Evolutionary conservation across 1,284 basidiomycete species (phyloP).

Genomic region (Psilocybe mexicana): DNA sequence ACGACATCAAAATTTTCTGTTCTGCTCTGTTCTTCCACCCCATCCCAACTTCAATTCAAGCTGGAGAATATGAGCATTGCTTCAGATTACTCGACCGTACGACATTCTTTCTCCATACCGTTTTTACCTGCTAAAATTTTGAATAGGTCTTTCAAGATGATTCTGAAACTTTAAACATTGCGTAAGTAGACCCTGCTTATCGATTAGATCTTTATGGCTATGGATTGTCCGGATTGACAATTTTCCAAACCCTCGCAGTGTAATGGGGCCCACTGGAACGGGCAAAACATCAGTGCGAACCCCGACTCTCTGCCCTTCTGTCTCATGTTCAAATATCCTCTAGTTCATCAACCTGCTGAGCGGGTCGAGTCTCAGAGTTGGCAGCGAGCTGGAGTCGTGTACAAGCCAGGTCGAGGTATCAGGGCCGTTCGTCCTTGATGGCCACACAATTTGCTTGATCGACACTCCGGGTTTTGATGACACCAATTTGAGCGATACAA

Average conservation of each 20-base stretch:
- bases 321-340: not conserved
- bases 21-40: not conserved
- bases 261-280: constrained; percentile 37
- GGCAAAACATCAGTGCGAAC: constrained; percentile 33
- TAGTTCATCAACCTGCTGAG: constrained; percentile 40
- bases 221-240: not conserved
- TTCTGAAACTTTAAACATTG: constrained; percentile 11
- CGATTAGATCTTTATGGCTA: not conserved
- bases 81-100: constrained; percentile 14
- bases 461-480: constrained; percentile 38
- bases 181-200: constrained; percentile 4
- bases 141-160: constrained; percentile 16
- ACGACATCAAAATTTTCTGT: not conserved
- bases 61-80: constrained; percentile 13
- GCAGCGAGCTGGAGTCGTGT: constrained; percentile 34
- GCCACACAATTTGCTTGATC: constrained; percentile 29
- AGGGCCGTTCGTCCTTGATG: constrained; percentile 31
- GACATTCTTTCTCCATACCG: not conserved
- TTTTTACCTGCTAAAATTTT: not conserved
- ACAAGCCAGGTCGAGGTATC: constrained; percentile 32
- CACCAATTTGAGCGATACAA: constrained; percentile 31
- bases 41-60: not conserved
- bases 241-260: constrained; percentile 15
- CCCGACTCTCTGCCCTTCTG: not conserved
- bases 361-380: constrained; percentile 29